These are phyloP conservation scores for Aspergillus ustus DNA, from an alignment of 2,329 filamentous ascomycete species.

Conservation along the genomic window DNA sequence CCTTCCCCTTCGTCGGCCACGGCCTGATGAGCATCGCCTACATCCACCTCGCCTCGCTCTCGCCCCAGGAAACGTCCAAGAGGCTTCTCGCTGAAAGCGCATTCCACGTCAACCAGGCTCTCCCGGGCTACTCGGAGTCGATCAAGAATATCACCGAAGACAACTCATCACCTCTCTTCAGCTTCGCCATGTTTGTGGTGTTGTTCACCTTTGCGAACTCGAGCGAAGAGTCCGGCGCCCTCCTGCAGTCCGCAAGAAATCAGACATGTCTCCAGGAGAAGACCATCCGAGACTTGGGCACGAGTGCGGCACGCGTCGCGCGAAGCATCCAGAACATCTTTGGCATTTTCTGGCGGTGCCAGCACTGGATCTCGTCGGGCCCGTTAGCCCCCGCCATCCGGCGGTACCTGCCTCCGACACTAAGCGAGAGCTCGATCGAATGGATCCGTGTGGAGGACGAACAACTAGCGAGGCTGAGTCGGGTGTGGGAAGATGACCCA, in stretches of 20 bases:
- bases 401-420: not conserved
- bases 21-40: constrained; percentile 8
- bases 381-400: not conserved
- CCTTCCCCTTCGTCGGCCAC: constrained; percentile 8
- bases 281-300: not conserved
- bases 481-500: not conserved
- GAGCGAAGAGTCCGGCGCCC: not conserved
- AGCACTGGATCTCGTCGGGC: constrained; percentile 7
- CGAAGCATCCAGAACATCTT: constrained; percentile 7
- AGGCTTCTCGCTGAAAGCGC: constrained; percentile 2
- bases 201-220: constrained; percentile 6
- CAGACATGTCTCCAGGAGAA: not conserved
- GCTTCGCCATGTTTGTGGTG: constrained; percentile 7
- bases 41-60: constrained; percentile 1
- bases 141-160: constrained; percentile 6
- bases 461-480: not conserved
- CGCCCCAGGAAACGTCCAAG: not conserved
- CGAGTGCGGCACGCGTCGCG: not conserved
- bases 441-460: constrained; percentile 10
- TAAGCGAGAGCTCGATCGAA: not conserved
- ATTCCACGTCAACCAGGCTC: constrained; percentile 9
- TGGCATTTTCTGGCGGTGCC: constrained; percentile 10
- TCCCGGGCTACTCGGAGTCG: not conserved
- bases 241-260: not conserved
- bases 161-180: constrained; percentile 1